Base-by-base conservation (phyloP, 371 early-diverging fungal genomes). In the Mortierella sp. region DNA sequence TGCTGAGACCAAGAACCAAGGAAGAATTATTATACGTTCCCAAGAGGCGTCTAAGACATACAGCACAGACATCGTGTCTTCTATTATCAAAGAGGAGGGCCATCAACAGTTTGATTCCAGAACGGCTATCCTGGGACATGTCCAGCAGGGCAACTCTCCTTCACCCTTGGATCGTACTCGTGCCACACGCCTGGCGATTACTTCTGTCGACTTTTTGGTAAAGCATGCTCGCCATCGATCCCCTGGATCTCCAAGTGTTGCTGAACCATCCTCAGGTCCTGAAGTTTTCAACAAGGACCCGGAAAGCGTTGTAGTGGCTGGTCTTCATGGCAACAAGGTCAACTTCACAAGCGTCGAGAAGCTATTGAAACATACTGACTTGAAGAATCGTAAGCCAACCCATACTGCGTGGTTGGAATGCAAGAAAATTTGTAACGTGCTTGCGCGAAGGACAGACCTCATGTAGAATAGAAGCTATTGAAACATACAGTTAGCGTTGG, bases 61-160 rank as follows among this genome's bases (percentile, higher is more conserved):
- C 87, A 93, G 95, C 13, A 98, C 98, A 3, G 95, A 97, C 33
- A 92, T 97, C 58, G 90, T 99, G 24, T 90, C 94, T 22, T 88
- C 88, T 66, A 96, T 99, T 48, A 86, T 98, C 76, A 90, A 94
- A 72, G 94, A 96, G n/a, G 99, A 99, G 86, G 95, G 97, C n/a
- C 87, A 90, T 40, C 92, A 92, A 4, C 87, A 96, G 76, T 99
- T 96, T 86, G 96, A 97, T 77, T 94, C 97, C 0, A 92, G 97
- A 53, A 96, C 97, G 16, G 92, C 97, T 22, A 94, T 97, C 13
- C 87, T 99, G 48, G 99, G 99, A 15, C 97, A 99, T 77, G 87
- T 99, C 65, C 99, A 99, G 85, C 98, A 98, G 85, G 99, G 99
- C 65, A 95, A 94, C 53, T 93, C 94, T 19, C 98, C 99, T 10